Conservation (phyloP, 2,329 filamentous ascomycete species). For the Pleomassaria siparia region DNA sequence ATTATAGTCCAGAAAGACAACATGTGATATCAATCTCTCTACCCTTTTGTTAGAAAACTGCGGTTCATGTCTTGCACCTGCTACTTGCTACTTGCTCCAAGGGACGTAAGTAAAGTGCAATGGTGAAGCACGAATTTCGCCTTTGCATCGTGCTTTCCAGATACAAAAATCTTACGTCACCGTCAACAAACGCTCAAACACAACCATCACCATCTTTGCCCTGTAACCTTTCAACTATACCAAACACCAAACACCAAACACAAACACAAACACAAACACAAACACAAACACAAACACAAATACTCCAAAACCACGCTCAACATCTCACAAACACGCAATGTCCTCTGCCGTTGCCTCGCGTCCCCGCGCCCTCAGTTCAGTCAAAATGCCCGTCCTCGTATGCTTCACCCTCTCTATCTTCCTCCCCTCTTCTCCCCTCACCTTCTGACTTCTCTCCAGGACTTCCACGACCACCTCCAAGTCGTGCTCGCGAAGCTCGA, state of each 20-base stretch:
- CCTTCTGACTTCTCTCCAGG: background rate
- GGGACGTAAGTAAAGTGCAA: too few relatives aligned
- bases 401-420: too few relatives aligned
- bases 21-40: too few relatives aligned
- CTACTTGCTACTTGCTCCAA: background rate
- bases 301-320: background rate
- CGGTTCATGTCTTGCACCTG: too few relatives aligned
- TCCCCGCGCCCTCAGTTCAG: background rate
- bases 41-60: too few relatives aligned
- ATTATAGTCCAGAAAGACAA: too few relatives aligned
- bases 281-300: background rate
- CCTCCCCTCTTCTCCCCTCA: too few relatives aligned
- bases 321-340: background rate
- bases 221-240: too few relatives aligned
- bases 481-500: slow-evolving; percentile 26
- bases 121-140: too few relatives aligned
- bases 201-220: background rate
- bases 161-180: background rate
- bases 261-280: too few relatives aligned
- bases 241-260: too few relatives aligned
- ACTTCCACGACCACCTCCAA: slow-evolving; percentile 9
- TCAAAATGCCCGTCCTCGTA: too few relatives aligned
- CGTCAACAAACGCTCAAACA: background rate
- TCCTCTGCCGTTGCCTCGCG: background rate
- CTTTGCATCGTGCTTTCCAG: background rate